Percentiles rank a stretch among this genome's conserved stretches.
Evolutionary conservation across 306 rosid species (phyloP).

Genomic region (Malus sylvestris): DNA sequence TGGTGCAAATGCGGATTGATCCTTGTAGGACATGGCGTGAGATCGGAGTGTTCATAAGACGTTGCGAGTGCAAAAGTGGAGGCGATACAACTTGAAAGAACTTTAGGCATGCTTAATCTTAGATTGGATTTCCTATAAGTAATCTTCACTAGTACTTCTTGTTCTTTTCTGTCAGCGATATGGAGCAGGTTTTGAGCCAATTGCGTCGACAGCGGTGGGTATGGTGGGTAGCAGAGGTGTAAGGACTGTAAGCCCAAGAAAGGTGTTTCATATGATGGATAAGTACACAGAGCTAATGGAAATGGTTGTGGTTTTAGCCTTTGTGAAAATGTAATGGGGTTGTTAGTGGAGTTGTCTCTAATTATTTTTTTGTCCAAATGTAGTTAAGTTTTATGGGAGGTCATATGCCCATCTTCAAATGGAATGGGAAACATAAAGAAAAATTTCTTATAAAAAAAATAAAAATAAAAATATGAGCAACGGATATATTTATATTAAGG

Average conservation of each 20-base stretch:
- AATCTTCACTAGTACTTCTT: neutral
- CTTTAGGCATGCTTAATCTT: neutral
- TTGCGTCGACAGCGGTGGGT: neutral
- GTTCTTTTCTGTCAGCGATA: neutral
- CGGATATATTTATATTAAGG: no score
- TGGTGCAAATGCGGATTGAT: conserved; percentile 16
- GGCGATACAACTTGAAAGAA: neutral
- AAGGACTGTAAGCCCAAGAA: neutral
- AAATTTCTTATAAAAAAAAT: no score
- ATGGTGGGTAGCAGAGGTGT: neutral
- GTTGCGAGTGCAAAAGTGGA: neutral
- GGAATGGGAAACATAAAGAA: no score
- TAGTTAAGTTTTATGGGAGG: no score
- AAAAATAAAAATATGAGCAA: no score
- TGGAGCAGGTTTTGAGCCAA: neutral
- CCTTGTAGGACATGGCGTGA: neutral
- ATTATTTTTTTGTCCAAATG: no score
- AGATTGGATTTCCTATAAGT: neutral
- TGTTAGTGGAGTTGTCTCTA: no score
- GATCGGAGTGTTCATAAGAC: neutral
- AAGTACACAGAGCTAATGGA: no score
- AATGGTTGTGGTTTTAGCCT: no score
- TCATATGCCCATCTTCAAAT: no score
- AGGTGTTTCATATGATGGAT: neutral
- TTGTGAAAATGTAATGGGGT: no score